phyloP scores from a whole-genome alignment of 2,329 filamentous ascomycete species.

The Alternaria longipes region DNA sequence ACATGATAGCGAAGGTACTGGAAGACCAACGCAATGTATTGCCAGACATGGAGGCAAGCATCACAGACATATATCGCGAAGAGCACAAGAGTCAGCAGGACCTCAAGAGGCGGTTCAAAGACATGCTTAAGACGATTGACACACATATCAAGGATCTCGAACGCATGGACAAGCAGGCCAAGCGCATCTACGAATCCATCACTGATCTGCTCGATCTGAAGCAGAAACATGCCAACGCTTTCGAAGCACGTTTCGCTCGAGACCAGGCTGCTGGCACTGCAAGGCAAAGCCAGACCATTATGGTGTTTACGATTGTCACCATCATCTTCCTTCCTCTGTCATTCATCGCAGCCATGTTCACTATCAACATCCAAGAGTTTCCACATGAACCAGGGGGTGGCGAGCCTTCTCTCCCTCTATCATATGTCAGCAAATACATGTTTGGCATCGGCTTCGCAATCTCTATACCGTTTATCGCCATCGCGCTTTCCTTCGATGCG shows the following conservation, averaged over 20 bases:
- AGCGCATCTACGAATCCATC: conserved; percentile 67
- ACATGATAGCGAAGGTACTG: conserved; percentile 66
- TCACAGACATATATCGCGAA: conserved; percentile 52
- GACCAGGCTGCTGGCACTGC: conserved; percentile 70
- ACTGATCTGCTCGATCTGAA: conserved; percentile 72
- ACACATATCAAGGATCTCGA: conserved; percentile 68
- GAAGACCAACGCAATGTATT: conserved; percentile 61
- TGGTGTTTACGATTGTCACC: conserved; percentile 68
- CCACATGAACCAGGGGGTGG: conserved; percentile 44
- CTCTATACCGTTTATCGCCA: conserved; percentile 59
- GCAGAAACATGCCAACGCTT: conserved; percentile 74
- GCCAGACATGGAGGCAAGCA: conserved; percentile 57
- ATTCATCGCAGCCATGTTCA: conserved; percentile 66
- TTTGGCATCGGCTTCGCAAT: conserved; percentile 65
- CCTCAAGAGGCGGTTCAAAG: conserved; percentile 63
- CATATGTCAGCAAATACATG: conserved; percentile 64
- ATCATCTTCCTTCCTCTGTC: conserved; percentile 66
- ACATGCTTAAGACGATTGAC: conserved; percentile 67
- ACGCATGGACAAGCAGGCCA: conserved; percentile 70
- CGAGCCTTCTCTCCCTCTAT: conserved; percentile 53
- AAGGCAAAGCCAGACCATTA: conserved; percentile 64
- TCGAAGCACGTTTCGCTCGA: conserved; percentile 69
- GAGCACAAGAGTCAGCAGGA: conserved; percentile 54
- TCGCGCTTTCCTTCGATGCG: conserved; percentile 58
- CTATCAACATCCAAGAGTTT: conserved; percentile 63